Evolutionary conservation across 306 rosid species (phyloP).

Genomic region (Dalbergia oliveri): DNA sequence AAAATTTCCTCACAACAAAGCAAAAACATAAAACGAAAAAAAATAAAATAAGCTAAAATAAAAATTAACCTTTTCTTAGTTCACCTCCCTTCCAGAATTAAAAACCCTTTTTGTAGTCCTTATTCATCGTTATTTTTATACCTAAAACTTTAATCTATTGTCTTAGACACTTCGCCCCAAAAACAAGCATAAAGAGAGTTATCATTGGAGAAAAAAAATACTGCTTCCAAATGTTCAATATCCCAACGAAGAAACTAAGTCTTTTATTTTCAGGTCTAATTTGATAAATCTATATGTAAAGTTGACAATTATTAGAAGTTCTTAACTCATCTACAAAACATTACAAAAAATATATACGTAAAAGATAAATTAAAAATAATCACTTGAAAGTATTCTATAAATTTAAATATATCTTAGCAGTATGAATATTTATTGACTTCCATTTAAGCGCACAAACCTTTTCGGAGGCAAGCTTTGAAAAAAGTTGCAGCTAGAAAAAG

Average conservation of each 20-base stretch:
- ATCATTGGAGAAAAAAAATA: too few species aligned
- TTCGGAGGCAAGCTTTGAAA: not conserved
- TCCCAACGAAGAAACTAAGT: too few species aligned
- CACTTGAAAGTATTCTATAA: not conserved
- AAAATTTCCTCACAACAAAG: too few species aligned
- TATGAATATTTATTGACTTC: not conserved
- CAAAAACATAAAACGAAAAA: too few species aligned
- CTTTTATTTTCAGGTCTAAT: not conserved
- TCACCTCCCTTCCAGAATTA: conserved; percentile 9
- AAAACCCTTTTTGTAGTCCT: not conserved
- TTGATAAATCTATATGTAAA: not conserved
- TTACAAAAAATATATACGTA: not conserved
- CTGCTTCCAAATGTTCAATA: too few species aligned
- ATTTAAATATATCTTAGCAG: not conserved
- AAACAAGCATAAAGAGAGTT: too few species aligned
- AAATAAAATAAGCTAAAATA: not conserved
- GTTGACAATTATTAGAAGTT: too few species aligned
- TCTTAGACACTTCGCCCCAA: too few species aligned
- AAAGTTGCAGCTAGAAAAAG: not conserved
- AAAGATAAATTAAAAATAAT: not conserved
- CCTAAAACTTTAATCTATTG: too few species aligned
- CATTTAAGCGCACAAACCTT: not conserved
- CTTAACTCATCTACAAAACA: too few species aligned
- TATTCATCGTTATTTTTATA: not conserved
- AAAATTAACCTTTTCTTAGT: not conserved